Percentiles rank a stretch among this genome's conserved stretches.
Evolutionary conservation across 108 stramenopile genomes (phyloP).

Genomic region (Stephanodiscus minutulus): DNA sequence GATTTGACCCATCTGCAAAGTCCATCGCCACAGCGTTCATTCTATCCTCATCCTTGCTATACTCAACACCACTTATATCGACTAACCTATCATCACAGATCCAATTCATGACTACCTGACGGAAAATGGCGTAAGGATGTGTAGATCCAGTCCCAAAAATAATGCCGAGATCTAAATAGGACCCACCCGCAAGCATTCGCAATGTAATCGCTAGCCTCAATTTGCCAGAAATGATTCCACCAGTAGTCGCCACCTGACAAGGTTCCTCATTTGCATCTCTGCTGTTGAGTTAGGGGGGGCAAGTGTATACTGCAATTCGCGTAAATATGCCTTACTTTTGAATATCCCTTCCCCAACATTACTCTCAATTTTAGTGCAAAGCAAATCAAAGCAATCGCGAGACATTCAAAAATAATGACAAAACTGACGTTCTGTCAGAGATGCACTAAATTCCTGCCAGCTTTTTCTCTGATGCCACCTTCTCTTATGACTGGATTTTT

Average conservation of each 20-base stretch:
- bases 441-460: too few relatives aligned
- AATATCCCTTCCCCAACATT: constrained; percentile 20
- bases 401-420: constrained; percentile 24
- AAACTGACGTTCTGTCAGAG: constrained; percentile 2
- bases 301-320: background rate
- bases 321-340: constrained; percentile 23
- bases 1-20: constrained; percentile 14
- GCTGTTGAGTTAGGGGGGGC: background rate
- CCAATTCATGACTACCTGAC: constrained; percentile 16
- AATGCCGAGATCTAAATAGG: constrained; percentile 15
- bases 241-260: constrained; percentile 10
- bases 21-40: constrained; percentile 15
- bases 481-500: too few relatives aligned
- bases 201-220: constrained; percentile 18
- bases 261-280: background rate
- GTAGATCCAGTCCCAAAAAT: constrained; percentile 16
- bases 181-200: constrained; percentile 22
- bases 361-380: constrained; percentile 13
- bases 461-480: background rate
- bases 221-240: constrained; percentile 23
- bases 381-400: constrained; percentile 15
- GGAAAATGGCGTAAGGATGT: constrained; percentile 18
- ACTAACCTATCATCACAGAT: constrained; percentile 12
- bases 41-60: constrained; percentile 14
- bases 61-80: constrained; percentile 33